These are phyloP conservation scores for Aureobasidium sp. DNA, from an alignment of 2,329 filamentous ascomycete genomes.

Conservation along the genomic window DNA sequence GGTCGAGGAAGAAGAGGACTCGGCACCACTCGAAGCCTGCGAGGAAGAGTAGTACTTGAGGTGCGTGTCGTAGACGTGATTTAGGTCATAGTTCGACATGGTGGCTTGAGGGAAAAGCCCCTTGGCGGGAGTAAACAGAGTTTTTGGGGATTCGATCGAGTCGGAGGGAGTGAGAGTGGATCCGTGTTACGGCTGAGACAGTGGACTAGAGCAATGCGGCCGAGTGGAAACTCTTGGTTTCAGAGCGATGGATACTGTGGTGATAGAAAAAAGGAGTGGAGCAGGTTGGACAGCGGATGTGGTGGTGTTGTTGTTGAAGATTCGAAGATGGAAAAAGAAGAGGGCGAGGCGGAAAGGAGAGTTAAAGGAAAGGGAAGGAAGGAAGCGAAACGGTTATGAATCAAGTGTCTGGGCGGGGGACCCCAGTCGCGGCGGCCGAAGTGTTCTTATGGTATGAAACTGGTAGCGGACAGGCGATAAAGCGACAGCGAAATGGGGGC, in stretches of 20 bases:
- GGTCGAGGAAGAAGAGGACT: slow-evolving; percentile 4
- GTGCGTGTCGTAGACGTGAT: not conserved
- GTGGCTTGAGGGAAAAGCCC: not conserved
- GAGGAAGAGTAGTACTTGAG: slow-evolving; percentile 6
- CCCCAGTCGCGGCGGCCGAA: not conserved
- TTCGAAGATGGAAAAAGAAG: not conserved
- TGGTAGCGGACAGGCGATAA: not conserved
- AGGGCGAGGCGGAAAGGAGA: not conserved
- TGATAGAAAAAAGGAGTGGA: slow-evolving; percentile 5
- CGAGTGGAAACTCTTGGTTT: not conserved
- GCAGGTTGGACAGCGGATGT: slow-evolving; percentile 6
- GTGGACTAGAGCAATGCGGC: slow-evolving; percentile 4
- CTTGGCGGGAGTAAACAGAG: slow-evolving; percentile 7
- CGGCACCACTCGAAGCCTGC: not conserved
- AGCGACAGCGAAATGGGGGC: not conserved
- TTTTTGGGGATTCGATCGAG: slow-evolving; percentile 7
- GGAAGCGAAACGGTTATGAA: slow-evolving; percentile 9
- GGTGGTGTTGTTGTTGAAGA: not conserved
- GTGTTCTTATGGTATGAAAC: not conserved
- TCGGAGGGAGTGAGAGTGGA: slow-evolving; percentile 1
- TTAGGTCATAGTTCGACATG: slow-evolving; percentile 6
- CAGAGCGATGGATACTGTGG: not conserved
- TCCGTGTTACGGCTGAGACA: slow-evolving; percentile 9
- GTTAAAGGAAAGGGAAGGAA: not conserved
- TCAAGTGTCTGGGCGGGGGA: slow-evolving; percentile 1